These are phyloP conservation scores for Schizochytrium sp. DNA, from an alignment of 108 stramenopile species.

Conservation along the genomic window DNA sequence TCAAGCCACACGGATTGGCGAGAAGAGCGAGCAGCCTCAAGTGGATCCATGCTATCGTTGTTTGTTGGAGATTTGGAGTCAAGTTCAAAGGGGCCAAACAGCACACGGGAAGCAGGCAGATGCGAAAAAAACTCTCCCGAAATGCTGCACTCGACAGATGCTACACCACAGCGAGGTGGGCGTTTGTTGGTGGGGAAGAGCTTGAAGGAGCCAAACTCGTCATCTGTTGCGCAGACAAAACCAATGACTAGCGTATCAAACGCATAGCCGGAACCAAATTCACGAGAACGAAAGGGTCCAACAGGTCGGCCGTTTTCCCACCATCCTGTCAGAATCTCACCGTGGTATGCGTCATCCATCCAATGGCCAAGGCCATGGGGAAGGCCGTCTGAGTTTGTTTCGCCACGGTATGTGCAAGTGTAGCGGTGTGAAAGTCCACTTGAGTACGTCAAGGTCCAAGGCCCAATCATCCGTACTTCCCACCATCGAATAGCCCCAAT, in stretches of 20 bases:
- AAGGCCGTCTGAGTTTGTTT: constrained; percentile 67
- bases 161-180: constrained; percentile 68
- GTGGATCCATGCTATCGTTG: neutral
- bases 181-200: constrained; percentile 69
- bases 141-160: constrained; percentile 75
- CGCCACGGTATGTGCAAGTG: constrained; percentile 70
- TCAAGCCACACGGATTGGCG: constrained; percentile 28
- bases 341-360: constrained; percentile 72
- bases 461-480: constrained; percentile 60
- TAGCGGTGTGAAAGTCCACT: constrained; percentile 60
- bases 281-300: constrained; percentile 70
- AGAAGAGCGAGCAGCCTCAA: neutral
- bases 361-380: constrained; percentile 74
- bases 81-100: constrained; percentile 65
- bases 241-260: constrained; percentile 70
- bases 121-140: constrained; percentile 69
- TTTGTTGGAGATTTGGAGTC: neutral
- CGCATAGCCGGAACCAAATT: constrained; percentile 68
- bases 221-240: constrained; percentile 71
- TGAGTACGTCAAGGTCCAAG: constrained; percentile 67
- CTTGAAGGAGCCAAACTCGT: constrained; percentile 67
- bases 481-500: constrained; percentile 66
- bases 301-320: constrained; percentile 71
- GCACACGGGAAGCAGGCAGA: constrained; percentile 66
- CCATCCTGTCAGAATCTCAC: constrained; percentile 73